Base-by-base conservation (phyloP, 805 yeast genomes). In the Torulaspora franciscae region DNA sequence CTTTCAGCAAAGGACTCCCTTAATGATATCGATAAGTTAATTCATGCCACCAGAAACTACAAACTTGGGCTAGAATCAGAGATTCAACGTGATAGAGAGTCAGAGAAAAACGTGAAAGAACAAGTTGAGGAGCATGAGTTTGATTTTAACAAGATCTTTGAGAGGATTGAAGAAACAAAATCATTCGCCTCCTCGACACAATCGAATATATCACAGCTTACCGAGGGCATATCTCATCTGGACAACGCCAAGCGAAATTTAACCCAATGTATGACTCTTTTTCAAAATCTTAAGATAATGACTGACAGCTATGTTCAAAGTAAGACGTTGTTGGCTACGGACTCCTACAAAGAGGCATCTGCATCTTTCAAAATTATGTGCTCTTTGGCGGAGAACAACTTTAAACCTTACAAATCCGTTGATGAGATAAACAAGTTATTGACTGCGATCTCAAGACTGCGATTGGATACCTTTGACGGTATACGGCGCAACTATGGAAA, bases 211-310 rank as follows among this genome's bases (percentile, higher is more conserved):
- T 71, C 81, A 9, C 64, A 60, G 3, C 83, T 88, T 77, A 91
- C 97, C 0, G 72, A 77, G 3, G 83, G 82, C 32, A 89, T 93
- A 49, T 84, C 87, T 54, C 68, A 74, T 17, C 71, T 93, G 47
- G 98, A 93, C 64, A 78, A 77, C 40, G 81, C 90, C 28, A 93
- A 93, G 69, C 79, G 78, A 59, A 93, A 93, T 62, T 69, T 93
- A 39, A 90, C 88, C 1, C 72, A 80, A 23, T 79, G 93, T 8
- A 86, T 93, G 85, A 87, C 95, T 1, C 80, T 89, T 29, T 71
- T 91, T 53, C 86, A 91, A 57, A 75, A 96, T 49, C 70, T 93
- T 30, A 95, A 89, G 58, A 90, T 90, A 86, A 71, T 93, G 39
- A 74, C 85, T 6, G 80, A 79, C 28, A 53, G 62, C 14, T 63